Base-by-base conservation (phyloP, 1,284 basidiomycete genomes). In the Microbotryomycetes sp. region DNA sequence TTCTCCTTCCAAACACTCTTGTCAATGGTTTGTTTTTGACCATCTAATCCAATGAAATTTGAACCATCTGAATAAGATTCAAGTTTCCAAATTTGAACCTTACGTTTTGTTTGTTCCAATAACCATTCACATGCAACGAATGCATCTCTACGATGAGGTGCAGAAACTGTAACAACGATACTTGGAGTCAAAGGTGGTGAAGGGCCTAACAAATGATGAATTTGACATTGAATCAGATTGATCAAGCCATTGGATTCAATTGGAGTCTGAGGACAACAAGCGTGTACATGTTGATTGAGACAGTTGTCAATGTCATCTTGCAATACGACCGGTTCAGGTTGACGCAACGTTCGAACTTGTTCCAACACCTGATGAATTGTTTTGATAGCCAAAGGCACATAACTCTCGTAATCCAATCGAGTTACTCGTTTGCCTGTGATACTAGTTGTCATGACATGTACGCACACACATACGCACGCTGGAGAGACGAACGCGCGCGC, bases 31-130 rank as follows among this genome's bases (percentile, higher is more conserved):
- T 9, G 56, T 79, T 79, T 52, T 79, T 80, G 45, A 84, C 83
- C 56, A 75, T 74, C 68, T 82, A 80, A 9, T 82, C 85, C 72
- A 84, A 83, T 25, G 58, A 42, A 42, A 9, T 42, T 9, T 42
- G 36, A 12, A 19, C 36, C 65, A 4, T 63, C 57, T 12, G 59
- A 72, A 72, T 92, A 92, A 70, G 84, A 87, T 73, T 93, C 91
- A 70, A 86, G 78, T 78, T 93, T 93, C 90, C 91, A 93, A 67
- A 93, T 86, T 73, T 89, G 89, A 32, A 82, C 88, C 68, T 83
- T 85, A 63, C 78, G 77, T 78, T 94, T 94, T 60, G 92, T 84
- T 61, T 86, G 82, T 75, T 94, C 91, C 22, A 93, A 79, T 63
- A 91, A 83, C 73, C 79, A 83, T 74, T 92, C 89, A 72, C 88